These are phyloP conservation scores for Carex parvula DNA, from an alignment of 176 grass and related monocot species.

Conservation along the genomic window DNA sequence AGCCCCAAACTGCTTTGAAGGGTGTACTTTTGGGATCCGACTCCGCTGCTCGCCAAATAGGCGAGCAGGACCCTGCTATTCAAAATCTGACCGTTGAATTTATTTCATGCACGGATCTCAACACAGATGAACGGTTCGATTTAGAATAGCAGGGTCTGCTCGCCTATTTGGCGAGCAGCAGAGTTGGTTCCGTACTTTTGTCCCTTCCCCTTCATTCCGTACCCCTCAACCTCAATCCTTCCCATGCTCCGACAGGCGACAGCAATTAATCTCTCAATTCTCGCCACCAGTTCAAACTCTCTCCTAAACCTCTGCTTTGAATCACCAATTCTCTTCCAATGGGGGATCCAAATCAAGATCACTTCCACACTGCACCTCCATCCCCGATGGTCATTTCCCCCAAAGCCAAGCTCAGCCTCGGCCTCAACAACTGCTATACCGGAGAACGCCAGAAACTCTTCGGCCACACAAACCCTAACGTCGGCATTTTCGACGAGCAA, in stretches of 20 bases:
- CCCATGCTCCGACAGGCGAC: background rate
- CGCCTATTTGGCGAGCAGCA: no score
- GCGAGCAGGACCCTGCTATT: no score
- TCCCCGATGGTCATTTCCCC: background rate
- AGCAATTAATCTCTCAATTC: background rate
- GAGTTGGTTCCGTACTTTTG: no score
- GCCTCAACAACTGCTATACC: background rate
- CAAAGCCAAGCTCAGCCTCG: background rate
- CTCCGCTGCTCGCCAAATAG: no score
- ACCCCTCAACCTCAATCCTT: background rate
- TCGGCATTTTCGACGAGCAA: constrained; percentile 52
- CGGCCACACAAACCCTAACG: constrained; percentile 18
- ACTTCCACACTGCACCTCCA: background rate
- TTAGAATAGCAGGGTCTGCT: no score
- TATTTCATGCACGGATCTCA: no score
- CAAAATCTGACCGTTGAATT: no score
- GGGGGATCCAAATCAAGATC: background rate
- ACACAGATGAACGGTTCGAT: no score
- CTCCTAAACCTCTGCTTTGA: background rate
- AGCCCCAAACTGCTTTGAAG: background rate
- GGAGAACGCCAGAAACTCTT: background rate
- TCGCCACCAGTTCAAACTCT: background rate
- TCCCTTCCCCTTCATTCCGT: background rate
- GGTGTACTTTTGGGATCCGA: no score
- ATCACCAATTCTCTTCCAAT: background rate